Conservation (phyloP, 768 basidiomycete species). For the Leccinum barrowsii region DNA sequence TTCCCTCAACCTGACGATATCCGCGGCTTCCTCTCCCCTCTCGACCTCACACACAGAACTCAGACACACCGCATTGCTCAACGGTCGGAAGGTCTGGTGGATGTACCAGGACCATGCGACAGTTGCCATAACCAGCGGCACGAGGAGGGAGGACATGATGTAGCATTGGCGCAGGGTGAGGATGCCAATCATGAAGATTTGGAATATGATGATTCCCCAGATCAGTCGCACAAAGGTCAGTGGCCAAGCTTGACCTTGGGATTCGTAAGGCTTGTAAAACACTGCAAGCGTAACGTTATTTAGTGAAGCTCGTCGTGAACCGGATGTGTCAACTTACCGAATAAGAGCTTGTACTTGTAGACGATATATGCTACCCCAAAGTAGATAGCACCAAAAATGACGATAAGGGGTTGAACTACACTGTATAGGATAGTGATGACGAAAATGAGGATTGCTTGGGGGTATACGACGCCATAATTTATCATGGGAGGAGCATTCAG, state of each 20-base stretch:
- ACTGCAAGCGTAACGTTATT: conserved; percentile 44
- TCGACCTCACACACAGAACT: conserved; percentile 88
- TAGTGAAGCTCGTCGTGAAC: not conserved
- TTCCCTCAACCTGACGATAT: conserved; percentile 66
- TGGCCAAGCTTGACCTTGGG: conserved; percentile 96
- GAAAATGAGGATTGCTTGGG: conserved; percentile 94
- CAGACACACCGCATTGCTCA: conserved; percentile 81
- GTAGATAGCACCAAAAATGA: conserved; percentile 93
- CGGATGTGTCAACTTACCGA: conserved; percentile 53
- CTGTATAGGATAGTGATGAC: conserved; percentile 94
- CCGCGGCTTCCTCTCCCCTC: conserved; percentile 81
- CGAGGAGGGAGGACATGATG: conserved; percentile 57
- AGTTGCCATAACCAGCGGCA: conserved; percentile 74
- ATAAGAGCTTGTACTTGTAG: conserved; percentile 96
- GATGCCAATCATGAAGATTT: conserved; percentile 95
- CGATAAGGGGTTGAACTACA: conserved; percentile 91
- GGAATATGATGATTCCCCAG: conserved; percentile 90
- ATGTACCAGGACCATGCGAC: conserved; percentile 80
- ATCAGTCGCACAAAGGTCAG: conserved; percentile 90
- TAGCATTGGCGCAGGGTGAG: conserved; percentile 68
- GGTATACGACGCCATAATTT: conserved; percentile 96
- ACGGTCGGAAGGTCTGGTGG: conserved; percentile 58
- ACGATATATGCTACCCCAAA: conserved; percentile 95
- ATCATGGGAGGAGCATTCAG: conserved; percentile 97
- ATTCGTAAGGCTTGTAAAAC: conserved; percentile 98